Conservation (phyloP, 306 rosid species). For the Hylodesmum podocarpum region DNA sequence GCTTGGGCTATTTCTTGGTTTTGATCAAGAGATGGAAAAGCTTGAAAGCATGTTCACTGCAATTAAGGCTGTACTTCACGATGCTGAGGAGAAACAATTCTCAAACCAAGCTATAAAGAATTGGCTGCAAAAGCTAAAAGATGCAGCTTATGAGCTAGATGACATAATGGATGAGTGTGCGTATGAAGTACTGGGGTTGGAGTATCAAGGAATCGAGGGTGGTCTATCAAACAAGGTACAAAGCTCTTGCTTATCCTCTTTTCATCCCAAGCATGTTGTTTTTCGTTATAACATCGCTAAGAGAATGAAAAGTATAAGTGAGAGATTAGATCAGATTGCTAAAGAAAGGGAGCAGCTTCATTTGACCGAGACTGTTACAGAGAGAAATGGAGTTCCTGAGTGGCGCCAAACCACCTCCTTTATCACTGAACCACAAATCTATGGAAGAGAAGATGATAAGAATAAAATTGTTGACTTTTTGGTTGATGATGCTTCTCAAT, state of each 20-base stretch:
- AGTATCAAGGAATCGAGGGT: not conserved
- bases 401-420: constrained; percentile 20
- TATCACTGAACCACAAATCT: not conserved
- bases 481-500: not conserved
- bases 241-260: no score
- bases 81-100: constrained; percentile 37
- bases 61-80: constrained; percentile 31
- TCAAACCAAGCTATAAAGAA: not conserved
- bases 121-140: constrained; percentile 25
- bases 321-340: not conserved
- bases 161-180: constrained; percentile 34
- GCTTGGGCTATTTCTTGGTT: not conserved
- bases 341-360: constrained; percentile 12
- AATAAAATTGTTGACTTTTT: constrained; percentile 4
- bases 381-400: not conserved
- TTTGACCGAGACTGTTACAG: not conserved
- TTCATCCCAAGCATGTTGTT: no score
- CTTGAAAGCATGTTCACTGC: not conserved
- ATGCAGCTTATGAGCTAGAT: constrained; percentile 20
- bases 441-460: no score
- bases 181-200: not conserved
- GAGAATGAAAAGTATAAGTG: not conserved
- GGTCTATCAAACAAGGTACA: not conserved
- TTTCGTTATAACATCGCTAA: not conserved
- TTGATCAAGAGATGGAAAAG: not conserved